These are phyloP conservation scores for Scopulariopsis brevicaulis DNA, from an alignment of 2,329 filamentous ascomycete species.

Conservation along the genomic window DNA sequence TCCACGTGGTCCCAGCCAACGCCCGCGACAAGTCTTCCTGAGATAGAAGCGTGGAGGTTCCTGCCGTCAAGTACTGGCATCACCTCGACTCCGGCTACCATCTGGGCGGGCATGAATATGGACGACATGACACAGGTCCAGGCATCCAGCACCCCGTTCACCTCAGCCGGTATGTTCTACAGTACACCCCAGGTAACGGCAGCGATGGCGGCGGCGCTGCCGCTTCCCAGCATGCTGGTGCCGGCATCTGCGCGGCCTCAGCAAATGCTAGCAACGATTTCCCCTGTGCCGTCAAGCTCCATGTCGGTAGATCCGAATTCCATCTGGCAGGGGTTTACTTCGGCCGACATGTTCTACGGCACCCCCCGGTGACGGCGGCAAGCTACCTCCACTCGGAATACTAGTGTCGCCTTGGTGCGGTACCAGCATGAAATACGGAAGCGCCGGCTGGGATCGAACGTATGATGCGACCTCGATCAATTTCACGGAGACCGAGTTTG, in stretches of 20 bases:
- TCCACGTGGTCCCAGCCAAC: conserved; percentile 34
- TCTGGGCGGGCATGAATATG: conserved; percentile 73
- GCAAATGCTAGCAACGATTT: too few species aligned
- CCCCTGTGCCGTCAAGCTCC: too few species aligned
- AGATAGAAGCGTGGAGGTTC: conserved; percentile 81
- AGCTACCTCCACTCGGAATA: too few species aligned
- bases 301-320: too few species aligned
- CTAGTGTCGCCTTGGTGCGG: too few species aligned
- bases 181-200: conserved; percentile 65
- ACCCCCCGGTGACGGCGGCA: too few species aligned
- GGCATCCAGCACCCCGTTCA: conserved; percentile 63
- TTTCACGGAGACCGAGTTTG: too few species aligned
- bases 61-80: conserved; percentile 80
- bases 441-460: conserved; percentile 59
- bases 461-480: conserved; percentile 80
- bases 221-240: conserved; percentile 77
- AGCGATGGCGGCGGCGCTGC: conserved; percentile 61
- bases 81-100: conserved; percentile 53
- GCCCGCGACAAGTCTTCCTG: conserved; percentile 52
- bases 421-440: conserved; percentile 25
- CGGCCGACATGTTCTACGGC: too few species aligned
- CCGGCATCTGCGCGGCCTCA: too few species aligned
- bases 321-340: too few species aligned
- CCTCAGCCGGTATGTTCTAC: conserved; percentile 66
- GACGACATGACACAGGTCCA: conserved; percentile 66